Evolutionary conservation across 371 early-diverging fungal genomes (phyloP).

Genomic region (Entomophthora muscae): DNA sequence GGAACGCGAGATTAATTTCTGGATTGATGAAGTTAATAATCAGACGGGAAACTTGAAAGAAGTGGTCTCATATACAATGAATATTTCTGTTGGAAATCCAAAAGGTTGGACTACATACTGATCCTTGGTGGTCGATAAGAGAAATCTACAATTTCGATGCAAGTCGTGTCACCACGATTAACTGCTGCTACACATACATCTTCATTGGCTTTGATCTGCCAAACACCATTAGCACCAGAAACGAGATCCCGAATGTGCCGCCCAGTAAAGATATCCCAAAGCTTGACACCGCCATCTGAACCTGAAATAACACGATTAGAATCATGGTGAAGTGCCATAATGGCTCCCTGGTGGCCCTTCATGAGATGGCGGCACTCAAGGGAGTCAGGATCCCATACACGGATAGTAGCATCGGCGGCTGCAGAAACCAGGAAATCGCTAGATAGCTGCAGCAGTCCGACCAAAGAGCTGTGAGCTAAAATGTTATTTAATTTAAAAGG

Average conservation of each 20-base stretch:
- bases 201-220: constrained; percentile 82
- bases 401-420: constrained; percentile 88
- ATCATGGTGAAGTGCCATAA: constrained; percentile 92
- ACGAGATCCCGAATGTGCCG: constrained; percentile 55
- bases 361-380: constrained; percentile 48
- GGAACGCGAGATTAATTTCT: too few relatives aligned
- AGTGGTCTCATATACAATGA: too few relatives aligned
- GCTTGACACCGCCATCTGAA: constrained; percentile 79
- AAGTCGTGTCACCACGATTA: constrained; percentile 33
- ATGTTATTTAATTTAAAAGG: not conserved
- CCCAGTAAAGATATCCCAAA: constrained; percentile 83
- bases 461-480: constrained; percentile 80
- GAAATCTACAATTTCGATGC: constrained; percentile 31
- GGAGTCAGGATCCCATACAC: constrained; percentile 77
- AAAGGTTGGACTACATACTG: too few relatives aligned
- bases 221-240: constrained; percentile 58
- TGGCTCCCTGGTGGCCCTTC: constrained; percentile 57
- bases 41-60: too few relatives aligned
- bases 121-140: too few relatives aligned
- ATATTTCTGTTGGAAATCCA: too few relatives aligned
- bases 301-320: constrained; percentile 76
- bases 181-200: constrained; percentile 73
- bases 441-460: constrained; percentile 76
- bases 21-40: too few relatives aligned
- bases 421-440: constrained; percentile 74